Evolutionary conservation across 2,329 filamentous ascomycete genomes (phyloP).

Genomic region (Aspergillus carbonarius): DNA sequence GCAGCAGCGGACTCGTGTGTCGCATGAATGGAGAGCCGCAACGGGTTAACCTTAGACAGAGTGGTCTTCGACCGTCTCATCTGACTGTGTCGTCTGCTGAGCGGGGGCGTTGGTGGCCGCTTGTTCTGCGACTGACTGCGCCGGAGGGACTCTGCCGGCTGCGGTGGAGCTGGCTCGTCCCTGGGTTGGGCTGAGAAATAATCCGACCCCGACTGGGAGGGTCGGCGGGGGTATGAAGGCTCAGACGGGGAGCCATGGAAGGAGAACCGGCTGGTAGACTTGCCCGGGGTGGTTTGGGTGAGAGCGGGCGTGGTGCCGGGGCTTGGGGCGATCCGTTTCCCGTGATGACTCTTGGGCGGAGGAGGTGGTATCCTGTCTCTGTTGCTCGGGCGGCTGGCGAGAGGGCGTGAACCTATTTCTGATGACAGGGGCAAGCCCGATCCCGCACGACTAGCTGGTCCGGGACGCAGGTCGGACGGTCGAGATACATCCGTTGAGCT

Average conservation of each 20-base stretch:
- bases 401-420: conserved; percentile 48
- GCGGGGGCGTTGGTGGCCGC: conserved; percentile 49
- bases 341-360: conserved; percentile 74
- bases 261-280: conserved; percentile 27
- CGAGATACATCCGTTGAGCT: conserved; percentile 53
- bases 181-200: conserved; percentile 31
- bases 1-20: conserved; percentile 45
- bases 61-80: conserved; percentile 39
- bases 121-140: conserved; percentile 39
- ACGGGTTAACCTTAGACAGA: conserved; percentile 32
- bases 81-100: conserved; percentile 50
- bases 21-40: conserved; percentile 40
- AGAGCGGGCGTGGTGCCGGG: conserved; percentile 27
- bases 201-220: conserved; percentile 56
- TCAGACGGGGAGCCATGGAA: conserved; percentile 26
- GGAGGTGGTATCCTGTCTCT: conserved; percentile 65
- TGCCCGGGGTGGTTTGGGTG: conserved; percentile 23
- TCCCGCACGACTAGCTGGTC: conserved; percentile 57
- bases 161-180: conserved; percentile 14
- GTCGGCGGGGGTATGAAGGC: conserved; percentile 23
- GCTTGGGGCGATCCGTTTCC: conserved; percentile 64
- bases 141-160: conserved; percentile 25
- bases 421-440: conserved; percentile 58
- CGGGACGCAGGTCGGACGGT: conserved; percentile 37
- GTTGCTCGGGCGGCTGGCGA: conserved; percentile 29